These are phyloP conservation scores for Meyerozyma smithsonii DNA, from an alignment of 1,139 yeast genomes.

Conservation along the genomic window DNA sequence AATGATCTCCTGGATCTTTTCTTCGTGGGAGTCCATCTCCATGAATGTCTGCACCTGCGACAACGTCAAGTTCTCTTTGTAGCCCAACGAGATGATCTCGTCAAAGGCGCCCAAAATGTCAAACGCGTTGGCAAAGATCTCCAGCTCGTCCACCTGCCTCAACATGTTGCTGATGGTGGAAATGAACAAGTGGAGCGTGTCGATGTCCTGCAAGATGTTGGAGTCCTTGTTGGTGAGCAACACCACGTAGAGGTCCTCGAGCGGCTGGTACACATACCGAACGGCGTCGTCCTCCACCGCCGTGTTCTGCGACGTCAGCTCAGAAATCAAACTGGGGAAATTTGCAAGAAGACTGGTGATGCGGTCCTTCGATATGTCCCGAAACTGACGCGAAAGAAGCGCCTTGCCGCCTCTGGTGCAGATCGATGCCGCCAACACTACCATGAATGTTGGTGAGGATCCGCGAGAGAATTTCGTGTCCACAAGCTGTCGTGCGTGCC, in stretches of 20 bases:
- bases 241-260: constrained; percentile 90
- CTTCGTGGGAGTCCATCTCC: constrained; percentile 98
- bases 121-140: constrained; percentile 79
- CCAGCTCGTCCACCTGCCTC: constrained; percentile 74
- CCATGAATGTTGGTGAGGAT: constrained; percentile 14
- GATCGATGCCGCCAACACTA: constrained; percentile 84
- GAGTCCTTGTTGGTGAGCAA: constrained; percentile 88
- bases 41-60: constrained; percentile 84
- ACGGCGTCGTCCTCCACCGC: constrained; percentile 91
- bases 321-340: constrained; percentile 77
- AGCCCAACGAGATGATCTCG: constrained; percentile 86
- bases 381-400: constrained; percentile 86
- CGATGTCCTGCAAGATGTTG: constrained; percentile 91
- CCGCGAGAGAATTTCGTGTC: constrained; percentile 10
- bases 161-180: constrained; percentile 76
- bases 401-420: constrained; percentile 96
- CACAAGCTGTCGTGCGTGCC: constrained; percentile 5
- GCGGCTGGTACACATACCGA: constrained; percentile 92
- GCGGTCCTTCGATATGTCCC: constrained; percentile 78
- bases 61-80: constrained; percentile 79
- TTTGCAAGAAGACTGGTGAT: constrained; percentile 82
- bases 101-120: constrained; percentile 91
- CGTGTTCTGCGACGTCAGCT: constrained; percentile 78
- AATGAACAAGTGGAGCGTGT: constrained; percentile 81
- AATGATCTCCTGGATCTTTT: constrained; percentile 95